Conservation (phyloP, 1,284 basidiomycete genomes). For the Grifola frondosa region DNA sequence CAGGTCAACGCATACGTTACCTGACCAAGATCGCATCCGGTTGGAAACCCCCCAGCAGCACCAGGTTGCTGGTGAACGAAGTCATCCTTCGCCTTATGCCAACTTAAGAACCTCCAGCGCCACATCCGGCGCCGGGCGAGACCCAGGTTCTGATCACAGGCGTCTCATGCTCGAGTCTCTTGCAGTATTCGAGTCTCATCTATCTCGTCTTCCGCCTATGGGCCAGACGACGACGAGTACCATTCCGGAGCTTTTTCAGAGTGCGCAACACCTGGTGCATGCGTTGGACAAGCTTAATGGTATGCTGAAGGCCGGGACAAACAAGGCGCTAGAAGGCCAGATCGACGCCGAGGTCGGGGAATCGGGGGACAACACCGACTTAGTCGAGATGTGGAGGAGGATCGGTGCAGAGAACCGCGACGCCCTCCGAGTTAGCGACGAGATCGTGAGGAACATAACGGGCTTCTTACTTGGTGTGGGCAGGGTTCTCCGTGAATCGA, state of each 20-base stretch:
- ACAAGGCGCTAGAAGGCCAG: constrained; percentile 63
- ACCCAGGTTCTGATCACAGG: constrained; percentile 51
- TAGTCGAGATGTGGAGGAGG: constrained; percentile 61
- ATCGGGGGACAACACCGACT: constrained; percentile 34
- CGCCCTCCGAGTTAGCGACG: constrained; percentile 67
- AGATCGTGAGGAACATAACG: constrained; percentile 71
- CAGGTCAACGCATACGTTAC: constrained; percentile 29
- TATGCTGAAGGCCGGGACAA: constrained; percentile 53
- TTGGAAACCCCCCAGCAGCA: constrained; percentile 11
- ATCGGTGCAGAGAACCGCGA: constrained; percentile 73
- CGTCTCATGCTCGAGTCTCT: constrained; percentile 68
- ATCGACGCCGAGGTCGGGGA: constrained; percentile 69
- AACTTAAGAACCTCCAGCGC: constrained; percentile 16
- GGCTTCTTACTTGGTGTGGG: constrained; percentile 72
- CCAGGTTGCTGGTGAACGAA: constrained; percentile 18
- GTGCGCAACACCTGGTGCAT: constrained; percentile 61
- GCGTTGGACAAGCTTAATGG: constrained; percentile 63
- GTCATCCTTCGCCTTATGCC: constrained; percentile 25
- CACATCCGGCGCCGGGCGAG: constrained; percentile 25
- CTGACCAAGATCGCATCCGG: constrained; percentile 19
- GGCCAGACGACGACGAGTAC: constrained; percentile 41
- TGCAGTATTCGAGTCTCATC: constrained; percentile 64
- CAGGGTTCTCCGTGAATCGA: constrained; percentile 60
- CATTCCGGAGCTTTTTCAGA: constrained; percentile 53
- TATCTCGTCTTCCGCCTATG: constrained; percentile 49